Evolutionary conservation across 805 yeast species (phyloP), one percentile per base, ranked within the genome.

Genomic region (Metschnikowia continentalis): DNA sequence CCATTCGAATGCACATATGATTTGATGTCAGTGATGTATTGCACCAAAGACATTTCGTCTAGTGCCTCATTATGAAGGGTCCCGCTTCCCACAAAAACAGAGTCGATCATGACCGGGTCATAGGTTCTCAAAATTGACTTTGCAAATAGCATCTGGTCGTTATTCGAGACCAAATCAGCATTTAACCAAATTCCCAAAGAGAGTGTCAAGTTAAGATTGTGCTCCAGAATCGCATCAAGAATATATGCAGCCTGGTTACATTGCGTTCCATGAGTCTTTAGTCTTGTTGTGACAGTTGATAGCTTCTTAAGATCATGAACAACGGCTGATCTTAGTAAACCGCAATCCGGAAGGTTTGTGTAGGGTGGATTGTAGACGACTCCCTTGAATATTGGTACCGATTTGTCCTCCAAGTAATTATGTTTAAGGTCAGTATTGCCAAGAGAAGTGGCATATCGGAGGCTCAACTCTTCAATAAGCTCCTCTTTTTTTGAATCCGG

Each of bases 181-280:
- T 82, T 80, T 38, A 84, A 77, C 86, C 87, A 81, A 2, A 86
- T 76, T 1, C 90, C 90, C 52, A 84, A 58, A 0, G 86, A 65
- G 20, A 86, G 57, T 0, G 83, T 78, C 73, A 84, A 71, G 52
- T 83, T 77, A 38, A 84, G 62, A 15, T 76, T 68, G 47, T 82
- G 63, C 3, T 71, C 72, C 37, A 67, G 61, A 10, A 86, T 78
- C 0, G 88, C 78, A 10, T 78, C 77, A 42, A 86, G 64, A 11
- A 83, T 76, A 35, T 66, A 62, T 11, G 72, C 76, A 0, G 78
- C 76, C 60, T 84, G 89, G 35, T 74, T 62, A 55, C 90, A 84
- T 54, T 81, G 86, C 48, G 82, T 77, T 0, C 88, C 86, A 55
- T 80, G 82, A 1, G 80, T 74, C 55, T 84, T 70, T 8, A 86